Conservation (phyloP, 2,329 filamentous ascomycete species). For the Stemphylium vesicarium region DNA sequence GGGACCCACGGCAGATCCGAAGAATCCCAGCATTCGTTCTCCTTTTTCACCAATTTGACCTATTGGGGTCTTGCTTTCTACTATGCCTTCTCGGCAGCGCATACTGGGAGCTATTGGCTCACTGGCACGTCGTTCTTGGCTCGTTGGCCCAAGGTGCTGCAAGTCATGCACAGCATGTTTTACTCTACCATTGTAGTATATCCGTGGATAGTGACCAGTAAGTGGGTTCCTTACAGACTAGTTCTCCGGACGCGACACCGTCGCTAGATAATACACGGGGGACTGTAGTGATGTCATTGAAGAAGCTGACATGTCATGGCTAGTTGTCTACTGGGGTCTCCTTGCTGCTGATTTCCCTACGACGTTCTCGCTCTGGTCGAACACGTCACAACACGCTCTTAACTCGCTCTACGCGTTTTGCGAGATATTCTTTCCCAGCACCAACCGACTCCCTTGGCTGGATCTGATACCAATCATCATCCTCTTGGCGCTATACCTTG, state of each 20-base stretch:
- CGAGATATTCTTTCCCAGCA: constrained; percentile 74
- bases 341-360: constrained; percentile 46
- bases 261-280: neutral
- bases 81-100: constrained; percentile 69
- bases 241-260: neutral
- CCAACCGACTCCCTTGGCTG: constrained; percentile 66
- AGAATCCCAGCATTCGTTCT: constrained; percentile 64
- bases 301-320: constrained; percentile 15
- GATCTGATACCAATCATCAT: constrained; percentile 72
- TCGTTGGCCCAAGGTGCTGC: constrained; percentile 47
- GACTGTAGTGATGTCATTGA: too few relatives aligned
- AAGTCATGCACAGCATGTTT: constrained; percentile 49
- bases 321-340: constrained; percentile 54
- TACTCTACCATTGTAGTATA: constrained; percentile 53
- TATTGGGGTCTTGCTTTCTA: constrained; percentile 87
- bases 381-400: constrained; percentile 75
- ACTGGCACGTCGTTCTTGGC: constrained; percentile 47
- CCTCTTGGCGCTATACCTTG: constrained; percentile 75
- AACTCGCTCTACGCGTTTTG: constrained; percentile 78
- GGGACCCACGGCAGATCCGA: constrained; percentile 61
- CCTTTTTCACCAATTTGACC: constrained; percentile 81
- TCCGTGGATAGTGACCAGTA: constrained; percentile 54
- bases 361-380: constrained; percentile 57
- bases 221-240: constrained; percentile 21
- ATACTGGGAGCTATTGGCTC: constrained; percentile 70